A percentile compares a stretch with the other conserved stretches of the same genome.
Evolutionary conservation across 352 stramenopile species (phyloP).

Genomic region (Globisporangium takayamanum): DNA sequence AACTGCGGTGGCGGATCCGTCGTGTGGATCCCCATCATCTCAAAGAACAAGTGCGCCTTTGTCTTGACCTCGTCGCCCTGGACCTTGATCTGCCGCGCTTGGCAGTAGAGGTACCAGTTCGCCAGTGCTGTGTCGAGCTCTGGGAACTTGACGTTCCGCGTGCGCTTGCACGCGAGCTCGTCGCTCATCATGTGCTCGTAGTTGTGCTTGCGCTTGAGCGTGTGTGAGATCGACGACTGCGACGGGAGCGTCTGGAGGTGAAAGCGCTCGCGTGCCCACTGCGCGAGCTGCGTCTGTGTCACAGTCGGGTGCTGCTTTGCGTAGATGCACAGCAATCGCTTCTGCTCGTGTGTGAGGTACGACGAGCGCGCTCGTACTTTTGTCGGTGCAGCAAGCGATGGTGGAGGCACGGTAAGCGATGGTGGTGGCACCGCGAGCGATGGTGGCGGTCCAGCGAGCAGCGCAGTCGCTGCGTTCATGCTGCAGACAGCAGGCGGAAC

Average conservation of each 20-base stretch:
- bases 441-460: background rate
- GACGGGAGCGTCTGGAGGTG: conserved; percentile 50
- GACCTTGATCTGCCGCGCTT: conserved; percentile 46
- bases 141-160: conserved; percentile 69
- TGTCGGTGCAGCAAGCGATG: background rate
- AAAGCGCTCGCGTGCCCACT: conserved; percentile 73
- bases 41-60: conserved; percentile 63
- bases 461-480: background rate
- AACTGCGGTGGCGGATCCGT: conserved; percentile 51
- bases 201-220: conserved; percentile 63
- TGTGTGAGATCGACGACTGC: conserved; percentile 78
- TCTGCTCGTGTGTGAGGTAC: conserved; percentile 8
- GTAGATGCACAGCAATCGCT: conserved; percentile 38
- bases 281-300: conserved; percentile 65
- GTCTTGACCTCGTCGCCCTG: conserved; percentile 71
- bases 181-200: conserved; percentile 75
- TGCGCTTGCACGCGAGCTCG: conserved; percentile 67
- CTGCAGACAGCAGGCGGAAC: background rate
- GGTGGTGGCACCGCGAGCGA: background rate
- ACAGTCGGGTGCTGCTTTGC: conserved; percentile 44
- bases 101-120: conserved; percentile 77
- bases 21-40: conserved; percentile 43
- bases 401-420: background rate
- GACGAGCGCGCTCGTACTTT: background rate
- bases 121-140: conserved; percentile 72